These are phyloP conservation scores for Clarkia xantiana DNA, from an alignment of 345 rosid genomes.

Conservation along the genomic window DNA sequence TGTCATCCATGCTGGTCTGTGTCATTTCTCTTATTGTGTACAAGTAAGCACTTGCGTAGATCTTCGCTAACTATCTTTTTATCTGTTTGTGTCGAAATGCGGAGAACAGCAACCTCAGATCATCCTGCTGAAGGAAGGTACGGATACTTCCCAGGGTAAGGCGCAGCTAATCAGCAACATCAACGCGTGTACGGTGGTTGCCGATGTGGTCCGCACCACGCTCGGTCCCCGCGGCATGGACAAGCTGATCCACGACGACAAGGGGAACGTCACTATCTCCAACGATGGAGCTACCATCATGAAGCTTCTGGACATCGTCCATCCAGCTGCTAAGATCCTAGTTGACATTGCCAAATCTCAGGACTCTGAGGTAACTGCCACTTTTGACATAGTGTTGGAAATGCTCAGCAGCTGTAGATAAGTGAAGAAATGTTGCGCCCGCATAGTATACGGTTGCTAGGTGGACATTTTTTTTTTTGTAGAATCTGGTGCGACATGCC, in stretches of 20 bases:
- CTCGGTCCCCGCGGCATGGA: slow-evolving; percentile 99
- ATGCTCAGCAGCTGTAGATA: background rate
- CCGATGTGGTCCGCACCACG: slow-evolving; percentile 81
- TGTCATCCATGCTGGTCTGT: slow-evolving; percentile 24
- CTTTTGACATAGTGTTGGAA: too few relatives aligned
- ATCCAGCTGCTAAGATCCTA: slow-evolving; percentile 98
- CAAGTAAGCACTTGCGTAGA: background rate
- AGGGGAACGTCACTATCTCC: slow-evolving; percentile 84
- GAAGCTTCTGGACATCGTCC: slow-evolving; percentile 91
- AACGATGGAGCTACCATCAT: slow-evolving; percentile 98
- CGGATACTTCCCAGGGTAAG: slow-evolving; percentile 94
- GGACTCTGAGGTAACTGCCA: slow-evolving; percentile 66
- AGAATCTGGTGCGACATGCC: too few relatives aligned
- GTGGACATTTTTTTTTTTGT: too few relatives aligned
- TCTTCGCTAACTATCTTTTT: background rate
- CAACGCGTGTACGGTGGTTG: slow-evolving; percentile 87
- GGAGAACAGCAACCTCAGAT: slow-evolving; percentile 95
- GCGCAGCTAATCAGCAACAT: slow-evolving; percentile 93
- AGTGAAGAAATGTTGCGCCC: background rate
- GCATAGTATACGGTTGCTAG: too few relatives aligned
- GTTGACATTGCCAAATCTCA: slow-evolving; percentile 98
- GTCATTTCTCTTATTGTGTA: background rate
- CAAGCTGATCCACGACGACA: slow-evolving; percentile 93
- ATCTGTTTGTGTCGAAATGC: background rate
- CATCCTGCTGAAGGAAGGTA: slow-evolving; percentile 94